These are phyloP conservation scores for Alternaria viburni DNA, from an alignment of 2,329 filamentous ascomycete genomes.

Conservation along the genomic window DNA sequence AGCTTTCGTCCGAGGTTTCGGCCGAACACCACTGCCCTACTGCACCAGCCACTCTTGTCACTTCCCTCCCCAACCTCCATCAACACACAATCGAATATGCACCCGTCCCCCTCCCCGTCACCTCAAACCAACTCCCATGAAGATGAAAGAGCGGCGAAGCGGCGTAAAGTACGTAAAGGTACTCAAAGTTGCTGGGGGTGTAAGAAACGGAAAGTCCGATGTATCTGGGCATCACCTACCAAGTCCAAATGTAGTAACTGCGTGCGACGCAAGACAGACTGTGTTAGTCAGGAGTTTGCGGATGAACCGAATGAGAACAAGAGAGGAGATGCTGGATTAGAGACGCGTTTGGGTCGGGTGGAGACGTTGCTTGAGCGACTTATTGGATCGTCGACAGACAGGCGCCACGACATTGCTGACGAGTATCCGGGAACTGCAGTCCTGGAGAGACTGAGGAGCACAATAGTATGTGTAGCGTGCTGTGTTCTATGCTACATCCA, in stretches of 20 bases:
- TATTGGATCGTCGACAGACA: not conserved
- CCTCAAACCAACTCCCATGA: not conserved
- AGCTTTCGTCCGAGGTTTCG: not conserved
- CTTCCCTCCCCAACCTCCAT: not conserved
- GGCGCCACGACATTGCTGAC: not conserved
- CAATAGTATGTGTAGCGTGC: not conserved
- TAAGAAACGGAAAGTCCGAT: slow-evolving; percentile 38
- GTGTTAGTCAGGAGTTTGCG: slow-evolving; percentile 32
- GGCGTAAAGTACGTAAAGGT: slow-evolving; percentile 46
- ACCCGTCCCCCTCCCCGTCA: not conserved
- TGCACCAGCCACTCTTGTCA: not conserved
- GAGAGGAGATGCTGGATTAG: not conserved
- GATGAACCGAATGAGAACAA: not conserved
- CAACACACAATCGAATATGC: not conserved
- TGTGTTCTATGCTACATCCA: not conserved
- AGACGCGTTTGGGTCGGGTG: not conserved
- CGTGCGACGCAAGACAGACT: slow-evolving; percentile 17
- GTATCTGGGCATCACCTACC: slow-evolving; percentile 14
- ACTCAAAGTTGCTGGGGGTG: slow-evolving; percentile 51
- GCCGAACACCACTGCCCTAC: not conserved
- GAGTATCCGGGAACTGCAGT: not conserved
- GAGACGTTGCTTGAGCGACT: slow-evolving; percentile 13
- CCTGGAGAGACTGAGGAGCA: not conserved
- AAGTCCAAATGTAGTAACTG: slow-evolving; percentile 23
- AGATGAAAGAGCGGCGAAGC: slow-evolving; percentile 1